Evolutionary conservation across 1,139 yeast genomes (phyloP).

Genomic region (Debaryomycetaceae sp.): DNA sequence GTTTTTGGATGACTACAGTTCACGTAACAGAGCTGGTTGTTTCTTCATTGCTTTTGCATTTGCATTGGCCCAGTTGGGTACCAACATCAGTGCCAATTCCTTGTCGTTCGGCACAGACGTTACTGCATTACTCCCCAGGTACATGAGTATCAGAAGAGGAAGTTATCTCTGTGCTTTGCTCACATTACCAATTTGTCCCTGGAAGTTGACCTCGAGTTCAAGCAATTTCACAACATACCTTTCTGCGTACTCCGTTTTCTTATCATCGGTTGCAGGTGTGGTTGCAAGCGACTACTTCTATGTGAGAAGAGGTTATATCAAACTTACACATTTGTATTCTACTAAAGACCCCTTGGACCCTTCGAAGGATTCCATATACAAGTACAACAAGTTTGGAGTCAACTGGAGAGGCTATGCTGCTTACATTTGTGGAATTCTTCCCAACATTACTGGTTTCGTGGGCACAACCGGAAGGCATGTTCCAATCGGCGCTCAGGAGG

Average conservation of each 20-base stretch:
- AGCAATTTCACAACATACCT: constrained; percentile 79
- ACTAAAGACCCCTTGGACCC: constrained; percentile 31
- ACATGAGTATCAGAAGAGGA: constrained; percentile 76
- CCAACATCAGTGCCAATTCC: constrained; percentile 89
- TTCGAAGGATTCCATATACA: constrained; percentile 41
- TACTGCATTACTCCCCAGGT: constrained; percentile 78
- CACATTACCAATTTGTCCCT: constrained; percentile 80
- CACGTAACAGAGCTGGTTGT: constrained; percentile 74
- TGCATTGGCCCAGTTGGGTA: constrained; percentile 83
- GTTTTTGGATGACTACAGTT: constrained; percentile 57
- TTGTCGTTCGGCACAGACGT: constrained; percentile 89
- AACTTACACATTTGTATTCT: constrained; percentile 61
- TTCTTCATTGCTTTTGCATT: constrained; percentile 76
- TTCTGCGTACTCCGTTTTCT: constrained; percentile 82
- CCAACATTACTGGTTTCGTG: constrained; percentile 85
- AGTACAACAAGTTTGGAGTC: constrained; percentile 58
- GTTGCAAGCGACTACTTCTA: constrained; percentile 73
- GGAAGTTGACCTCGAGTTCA: constrained; percentile 76
- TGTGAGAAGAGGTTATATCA: constrained; percentile 69
- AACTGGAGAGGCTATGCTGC: constrained; percentile 83
- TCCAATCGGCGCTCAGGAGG: constrained; percentile 74
- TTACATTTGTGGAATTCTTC: constrained; percentile 69
- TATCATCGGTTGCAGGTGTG: constrained; percentile 85
- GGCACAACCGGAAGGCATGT: constrained; percentile 72
- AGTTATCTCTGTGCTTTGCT: constrained; percentile 75